Evolutionary conservation across 2,329 filamentous ascomycete species (phyloP), one percentile per base, ranked within the genome.

Genomic region (Calonectria hawksworthii): DNA sequence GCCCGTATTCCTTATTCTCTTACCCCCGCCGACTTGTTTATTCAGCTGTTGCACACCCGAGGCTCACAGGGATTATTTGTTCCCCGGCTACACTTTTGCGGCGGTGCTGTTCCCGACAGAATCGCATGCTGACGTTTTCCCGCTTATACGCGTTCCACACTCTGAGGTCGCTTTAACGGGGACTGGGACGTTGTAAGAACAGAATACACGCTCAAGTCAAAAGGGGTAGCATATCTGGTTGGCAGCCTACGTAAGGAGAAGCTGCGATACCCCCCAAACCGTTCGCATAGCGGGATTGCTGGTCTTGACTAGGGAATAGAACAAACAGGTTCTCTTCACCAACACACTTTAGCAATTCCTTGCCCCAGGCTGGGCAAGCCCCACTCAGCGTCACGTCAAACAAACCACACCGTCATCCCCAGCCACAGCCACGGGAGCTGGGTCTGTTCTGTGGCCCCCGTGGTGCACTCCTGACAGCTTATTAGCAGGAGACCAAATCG

Each of bases 361-460:
- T 26, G 18, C 44, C 32, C 18, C 21, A 65, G 69, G 63, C 68
- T 72, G 64, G 70, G 63, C 68, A 44, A 68, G 63, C 78, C 78
- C 79, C 73, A 77, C 79, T 69, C 41, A 16, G 73, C 67, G 68
- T 80, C 78, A 81, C 78, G 70, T 80, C 79, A 78, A 78, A 70
- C 78, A 80, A 76, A 75, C 72, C 71, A 74, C 67, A 63, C 78
- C 78, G 70, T 80, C 77, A 80, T 78, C 74, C 75, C 75, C 72
- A 76, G 59, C 70, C 75, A 76, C 75, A 69, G 54, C 70, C 74
- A 76, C 75, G 52, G 72, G 63, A 77, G 70, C 68, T 72, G 72
- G 76, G 74, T 64, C 73, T 73, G 71, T 70, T 77, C 76, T 70
- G 75, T 76, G 75, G 76, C 72, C 52, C 69, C 69, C 69, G 56